Evolutionary conservation across 108 stramenopile genomes (phyloP).

Genomic region (Fragilaria crotonensis): DNA sequence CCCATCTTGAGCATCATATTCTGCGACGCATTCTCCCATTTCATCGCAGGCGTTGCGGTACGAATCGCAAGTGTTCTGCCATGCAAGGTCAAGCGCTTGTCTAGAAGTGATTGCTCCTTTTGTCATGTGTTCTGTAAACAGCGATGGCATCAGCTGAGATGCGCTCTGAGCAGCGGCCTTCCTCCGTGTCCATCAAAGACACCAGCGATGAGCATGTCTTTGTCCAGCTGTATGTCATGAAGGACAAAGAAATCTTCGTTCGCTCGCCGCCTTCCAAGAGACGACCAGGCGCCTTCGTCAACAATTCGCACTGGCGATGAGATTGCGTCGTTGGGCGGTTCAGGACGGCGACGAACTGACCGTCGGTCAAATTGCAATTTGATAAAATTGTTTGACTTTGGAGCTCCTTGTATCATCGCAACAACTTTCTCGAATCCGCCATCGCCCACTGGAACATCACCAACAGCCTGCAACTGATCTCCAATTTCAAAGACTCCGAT

Average conservation of each 20-base stretch:
- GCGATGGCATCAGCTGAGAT: conserved; percentile 36
- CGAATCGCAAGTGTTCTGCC: conserved; percentile 40
- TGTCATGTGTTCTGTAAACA: conserved; percentile 15
- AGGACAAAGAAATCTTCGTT: conserved; percentile 76
- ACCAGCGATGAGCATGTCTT: conserved; percentile 53
- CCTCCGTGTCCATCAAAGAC: conserved; percentile 83
- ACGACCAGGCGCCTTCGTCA: conserved; percentile 69
- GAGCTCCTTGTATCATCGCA: conserved; percentile 40
- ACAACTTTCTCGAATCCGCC: conserved; percentile 68
- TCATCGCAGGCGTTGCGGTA: conserved; percentile 59
- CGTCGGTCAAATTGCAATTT: conserved; percentile 70
- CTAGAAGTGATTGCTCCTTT: conserved; percentile 5
- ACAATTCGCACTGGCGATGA: conserved; percentile 17
- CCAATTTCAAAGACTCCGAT: conserved; percentile 76
- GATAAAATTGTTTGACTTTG: conserved; percentile 25
- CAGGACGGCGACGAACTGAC: conserved; percentile 5
- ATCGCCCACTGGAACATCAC: conserved; percentile 55
- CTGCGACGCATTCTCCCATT: conserved; percentile 46
- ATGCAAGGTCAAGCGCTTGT: conserved; percentile 35
- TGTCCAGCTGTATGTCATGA: conserved; percentile 51
- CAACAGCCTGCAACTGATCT: conserved; percentile 64
- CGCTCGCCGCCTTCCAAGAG: conserved; percentile 46
- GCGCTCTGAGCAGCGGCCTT: conserved; percentile 50
- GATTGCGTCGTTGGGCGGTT: conserved; percentile 5
- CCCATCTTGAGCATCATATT: conserved; percentile 67